Evolutionary conservation across 768 basidiomycete genomes (phyloP).

Genomic region (Xanthoconium purpureum): DNA sequence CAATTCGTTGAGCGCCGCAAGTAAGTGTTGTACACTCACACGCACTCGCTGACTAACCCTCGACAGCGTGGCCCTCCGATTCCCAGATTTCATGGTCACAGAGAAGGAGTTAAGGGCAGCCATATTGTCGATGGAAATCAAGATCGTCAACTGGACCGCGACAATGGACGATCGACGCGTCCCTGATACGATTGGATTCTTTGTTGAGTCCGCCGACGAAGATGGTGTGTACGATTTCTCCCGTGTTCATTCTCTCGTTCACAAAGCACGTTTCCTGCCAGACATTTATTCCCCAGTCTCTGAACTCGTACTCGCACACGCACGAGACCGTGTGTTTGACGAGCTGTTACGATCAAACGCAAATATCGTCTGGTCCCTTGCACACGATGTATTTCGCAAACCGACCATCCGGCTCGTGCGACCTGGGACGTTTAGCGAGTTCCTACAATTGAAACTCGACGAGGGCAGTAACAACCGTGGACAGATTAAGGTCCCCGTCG

Average conservation of each 20-base stretch:
- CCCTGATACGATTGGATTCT: constrained; percentile 14
- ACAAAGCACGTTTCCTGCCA: background rate
- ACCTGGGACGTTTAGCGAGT: constrained; percentile 19
- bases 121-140: background rate
- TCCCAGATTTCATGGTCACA: constrained; percentile 4
- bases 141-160: constrained; percentile 15
- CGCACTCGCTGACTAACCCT: background rate
- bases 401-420: constrained; percentile 17
- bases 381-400: background rate
- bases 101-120: constrained; percentile 10
- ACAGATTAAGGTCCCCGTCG: too few species aligned
- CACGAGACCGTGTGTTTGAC: constrained; percentile 7
- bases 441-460: constrained; percentile 18
- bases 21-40: background rate
- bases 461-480: background rate
- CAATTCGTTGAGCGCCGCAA: constrained; percentile 14
- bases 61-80: background rate
- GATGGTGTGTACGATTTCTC: background rate
- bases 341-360: background rate
- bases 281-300: background rate
- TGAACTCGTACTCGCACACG: background rate
- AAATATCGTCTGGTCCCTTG: background rate
- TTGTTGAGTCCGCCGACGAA: constrained; percentile 11
- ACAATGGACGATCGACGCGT: constrained; percentile 4
- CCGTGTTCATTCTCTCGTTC: background rate